phyloP scores from a whole-genome alignment of 1,284 basidiomycete species.

The Kwoniella shivajii region DNA sequence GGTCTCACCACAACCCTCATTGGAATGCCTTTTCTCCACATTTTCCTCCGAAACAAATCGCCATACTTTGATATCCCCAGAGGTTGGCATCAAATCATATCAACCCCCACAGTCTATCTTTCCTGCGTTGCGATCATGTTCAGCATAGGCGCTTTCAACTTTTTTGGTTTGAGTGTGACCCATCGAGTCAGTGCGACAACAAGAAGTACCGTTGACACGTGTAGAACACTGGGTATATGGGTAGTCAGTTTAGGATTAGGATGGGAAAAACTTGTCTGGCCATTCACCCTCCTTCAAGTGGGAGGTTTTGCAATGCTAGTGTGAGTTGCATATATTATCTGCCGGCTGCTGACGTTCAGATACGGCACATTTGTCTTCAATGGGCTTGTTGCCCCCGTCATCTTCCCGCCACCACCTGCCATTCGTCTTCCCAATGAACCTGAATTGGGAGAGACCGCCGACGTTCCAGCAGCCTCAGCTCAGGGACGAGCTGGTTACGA shows the following conservation, averaged over 20 bases:
- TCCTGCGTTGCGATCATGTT: slow-evolving; percentile 76
- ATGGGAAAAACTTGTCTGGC: slow-evolving; percentile 87
- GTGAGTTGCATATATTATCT: slow-evolving; percentile 50
- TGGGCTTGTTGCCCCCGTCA: slow-evolving; percentile 68
- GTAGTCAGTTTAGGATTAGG: slow-evolving; percentile 80
- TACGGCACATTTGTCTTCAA: slow-evolving; percentile 64
- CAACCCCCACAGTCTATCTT: slow-evolving; percentile 74
- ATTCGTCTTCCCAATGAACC: slow-evolving; percentile 46
- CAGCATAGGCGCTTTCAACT: slow-evolving; percentile 93
- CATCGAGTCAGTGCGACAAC: slow-evolving; percentile 85
- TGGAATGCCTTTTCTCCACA: slow-evolving; percentile 54
- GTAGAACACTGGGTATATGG: slow-evolving; percentile 81
- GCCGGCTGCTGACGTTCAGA: slow-evolving; percentile 15
- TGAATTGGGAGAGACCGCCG: slow-evolving; percentile 42
- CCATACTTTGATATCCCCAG: slow-evolving; percentile 89
- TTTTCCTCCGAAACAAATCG: slow-evolving; percentile 64
- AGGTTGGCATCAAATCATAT: slow-evolving; percentile 86
- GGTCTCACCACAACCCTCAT: slow-evolving; percentile 66
- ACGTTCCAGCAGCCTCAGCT: slow-evolving; percentile 34
- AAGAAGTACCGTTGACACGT: slow-evolving; percentile 89
- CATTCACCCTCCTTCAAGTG: slow-evolving; percentile 82
- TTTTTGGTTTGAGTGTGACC: slow-evolving; percentile 90
- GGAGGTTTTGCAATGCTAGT: slow-evolving; percentile 87
- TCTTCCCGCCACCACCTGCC: slow-evolving; percentile 49
- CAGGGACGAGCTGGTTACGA: slow-evolving; percentile 45